These are phyloP conservation scores for Lactarius vividus DNA, from an alignment of 768 basidiomycete genomes.

Conservation along the genomic window DNA sequence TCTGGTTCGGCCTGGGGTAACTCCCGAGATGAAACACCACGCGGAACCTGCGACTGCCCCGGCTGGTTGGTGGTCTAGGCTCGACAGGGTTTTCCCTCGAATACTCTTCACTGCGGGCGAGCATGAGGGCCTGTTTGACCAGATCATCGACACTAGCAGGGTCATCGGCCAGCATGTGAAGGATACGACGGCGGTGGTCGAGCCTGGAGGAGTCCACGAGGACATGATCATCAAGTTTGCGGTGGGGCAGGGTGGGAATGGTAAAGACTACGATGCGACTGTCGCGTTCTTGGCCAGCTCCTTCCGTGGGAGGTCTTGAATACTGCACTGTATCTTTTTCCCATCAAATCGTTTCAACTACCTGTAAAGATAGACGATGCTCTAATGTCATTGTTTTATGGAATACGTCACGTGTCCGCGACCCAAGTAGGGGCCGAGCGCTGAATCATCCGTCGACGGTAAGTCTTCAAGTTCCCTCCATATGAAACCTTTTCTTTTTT, in stretches of 20 bases:
- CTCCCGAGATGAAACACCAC: background rate
- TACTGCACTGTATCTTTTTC: background rate
- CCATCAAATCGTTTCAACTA: background rate
- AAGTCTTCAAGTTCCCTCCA: too few relatives aligned
- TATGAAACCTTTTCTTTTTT: too few relatives aligned
- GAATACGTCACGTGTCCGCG: too few relatives aligned
- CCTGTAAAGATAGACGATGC: background rate
- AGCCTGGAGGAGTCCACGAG: background rate
- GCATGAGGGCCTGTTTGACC: background rate
- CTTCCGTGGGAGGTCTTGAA: background rate
- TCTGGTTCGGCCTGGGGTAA: background rate
- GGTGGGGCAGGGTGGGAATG: conserved; percentile 2
- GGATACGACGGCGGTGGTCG: conserved; percentile 4
- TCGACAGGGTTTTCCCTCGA: background rate
- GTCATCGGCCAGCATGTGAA: conserved; percentile 1
- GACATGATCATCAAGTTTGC: conserved; percentile 11
- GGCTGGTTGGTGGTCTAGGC: conserved; percentile 5
- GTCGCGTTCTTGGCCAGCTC: background rate
- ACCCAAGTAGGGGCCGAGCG: too few relatives aligned
- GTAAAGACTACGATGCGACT: conserved; percentile 4
- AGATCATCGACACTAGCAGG: background rate
- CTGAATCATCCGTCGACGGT: too few relatives aligned
- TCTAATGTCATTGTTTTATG: too few relatives aligned
- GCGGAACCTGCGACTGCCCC: background rate
- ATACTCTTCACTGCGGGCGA: conserved; percentile 2